Conservation (phyloP, 1,139 yeast species). For the Candida smagusa region DNA sequence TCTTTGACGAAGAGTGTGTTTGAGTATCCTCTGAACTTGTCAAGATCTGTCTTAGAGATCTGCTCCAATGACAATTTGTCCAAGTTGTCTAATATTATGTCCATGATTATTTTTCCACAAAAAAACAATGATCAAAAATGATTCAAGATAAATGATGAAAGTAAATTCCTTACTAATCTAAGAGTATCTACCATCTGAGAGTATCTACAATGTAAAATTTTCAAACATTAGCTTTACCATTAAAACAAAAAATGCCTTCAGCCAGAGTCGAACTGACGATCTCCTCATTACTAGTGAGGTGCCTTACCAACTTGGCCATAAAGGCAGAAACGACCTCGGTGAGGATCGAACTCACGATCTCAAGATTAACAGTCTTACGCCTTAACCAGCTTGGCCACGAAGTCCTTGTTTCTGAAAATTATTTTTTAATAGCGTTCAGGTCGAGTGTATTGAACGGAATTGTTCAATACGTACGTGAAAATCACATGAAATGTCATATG, state of each 20-base stretch:
- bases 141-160: too few species aligned
- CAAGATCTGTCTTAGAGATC: slow-evolving; percentile 1
- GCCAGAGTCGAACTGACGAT: slow-evolving; percentile 86
- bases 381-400: slow-evolving; percentile 20
- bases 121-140: too few species aligned
- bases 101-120: neutral
- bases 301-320: slow-evolving; percentile 83
- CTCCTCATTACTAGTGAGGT: slow-evolving; percentile 90
- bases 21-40: neutral
- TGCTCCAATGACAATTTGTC: neutral
- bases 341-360: slow-evolving; percentile 17
- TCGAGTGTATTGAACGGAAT: too few species aligned
- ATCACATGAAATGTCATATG: too few species aligned
- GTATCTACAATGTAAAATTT: too few species aligned
- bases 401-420: slow-evolving; percentile 9
- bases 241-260: slow-evolving; percentile 64
- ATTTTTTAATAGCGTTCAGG: neutral
- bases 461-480: too few species aligned
- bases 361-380: slow-evolving; percentile 17
- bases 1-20: neutral
- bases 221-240: too few species aligned
- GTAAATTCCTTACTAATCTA: too few species aligned
- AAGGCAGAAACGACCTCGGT: slow-evolving; percentile 12
- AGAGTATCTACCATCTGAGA: too few species aligned
- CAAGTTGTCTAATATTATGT: neutral